Evolutionary conservation across 208 protist species (phyloP).

Genomic region (Endotrypanum monterogeii): DNA sequence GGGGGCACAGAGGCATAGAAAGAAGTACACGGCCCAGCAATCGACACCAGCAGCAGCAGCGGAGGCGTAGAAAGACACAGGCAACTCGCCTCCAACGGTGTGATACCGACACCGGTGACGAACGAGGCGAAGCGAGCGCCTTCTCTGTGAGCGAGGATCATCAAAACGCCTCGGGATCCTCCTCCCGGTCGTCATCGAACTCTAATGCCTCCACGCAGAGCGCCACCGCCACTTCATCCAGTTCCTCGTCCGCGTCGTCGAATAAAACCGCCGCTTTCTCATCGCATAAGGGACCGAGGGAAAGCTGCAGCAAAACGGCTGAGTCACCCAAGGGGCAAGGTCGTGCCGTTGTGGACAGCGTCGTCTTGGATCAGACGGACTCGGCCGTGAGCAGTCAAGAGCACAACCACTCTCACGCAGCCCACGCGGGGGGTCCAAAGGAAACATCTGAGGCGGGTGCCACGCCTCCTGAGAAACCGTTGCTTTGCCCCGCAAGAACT

Average conservation of each 20-base stretch:
- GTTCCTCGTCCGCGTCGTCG: constrained; percentile 5
- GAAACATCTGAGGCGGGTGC: neutral
- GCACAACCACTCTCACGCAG: constrained; percentile 11
- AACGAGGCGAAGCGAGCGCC: neutral
- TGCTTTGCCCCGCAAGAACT: neutral
- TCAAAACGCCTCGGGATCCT: neutral
- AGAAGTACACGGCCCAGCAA: neutral
- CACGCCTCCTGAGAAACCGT: neutral
- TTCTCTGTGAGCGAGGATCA: neutral
- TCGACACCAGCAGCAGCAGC: neutral
- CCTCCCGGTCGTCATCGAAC: constrained; percentile 9
- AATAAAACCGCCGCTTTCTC: neutral
- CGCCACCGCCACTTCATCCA: constrained; percentile 1
- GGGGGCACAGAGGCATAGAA: neutral
- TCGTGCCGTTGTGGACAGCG: neutral
- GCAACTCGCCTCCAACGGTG: too few relatives aligned
- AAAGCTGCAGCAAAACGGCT: neutral
- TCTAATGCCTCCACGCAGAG: constrained; percentile 15
- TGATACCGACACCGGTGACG: neutral
- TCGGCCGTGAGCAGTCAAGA: constrained; percentile 18
- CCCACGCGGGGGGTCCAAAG: neutral
- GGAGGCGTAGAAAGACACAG: too few relatives aligned
- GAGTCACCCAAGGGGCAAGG: neutral
- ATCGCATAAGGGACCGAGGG: neutral
- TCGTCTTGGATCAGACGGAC: constrained; percentile 18